Evolutionary conservation across 805 yeast genomes (phyloP).

Genomic region (Isabelozyma pseudorhagii): DNA sequence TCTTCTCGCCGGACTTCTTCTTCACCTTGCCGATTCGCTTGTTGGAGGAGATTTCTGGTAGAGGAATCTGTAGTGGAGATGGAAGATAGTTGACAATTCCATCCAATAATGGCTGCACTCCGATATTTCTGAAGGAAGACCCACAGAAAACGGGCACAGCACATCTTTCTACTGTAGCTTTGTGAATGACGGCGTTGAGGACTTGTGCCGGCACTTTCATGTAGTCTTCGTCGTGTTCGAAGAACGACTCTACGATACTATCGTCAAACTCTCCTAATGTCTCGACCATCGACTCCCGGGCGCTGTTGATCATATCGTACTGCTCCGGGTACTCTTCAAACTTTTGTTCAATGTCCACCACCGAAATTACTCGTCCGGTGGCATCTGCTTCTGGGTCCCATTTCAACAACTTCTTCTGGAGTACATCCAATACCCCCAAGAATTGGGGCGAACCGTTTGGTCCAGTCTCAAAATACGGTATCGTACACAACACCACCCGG

Average conservation of each 20-base stretch:
- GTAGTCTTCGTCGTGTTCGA: constrained; percentile 69
- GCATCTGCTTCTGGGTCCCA: constrained; percentile 43
- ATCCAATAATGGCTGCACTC: constrained; percentile 92
- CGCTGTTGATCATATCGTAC: constrained; percentile 47
- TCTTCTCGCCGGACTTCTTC: constrained; percentile 7
- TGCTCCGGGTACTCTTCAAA: constrained; percentile 23
- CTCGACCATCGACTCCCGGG: constrained; percentile 78
- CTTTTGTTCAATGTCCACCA: constrained; percentile 37
- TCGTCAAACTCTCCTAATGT: constrained; percentile 84
- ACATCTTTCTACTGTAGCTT: constrained; percentile 54
- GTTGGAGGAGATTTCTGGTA: constrained; percentile 50
- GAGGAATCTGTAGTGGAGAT: constrained; percentile 62
- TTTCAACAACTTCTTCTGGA: constrained; percentile 55
- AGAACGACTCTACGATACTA: constrained; percentile 65
- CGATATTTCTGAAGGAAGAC: constrained; percentile 86
- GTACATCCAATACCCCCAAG: constrained; percentile 72
- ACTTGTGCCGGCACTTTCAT: constrained; percentile 55
- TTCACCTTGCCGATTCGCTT: constrained; percentile 12
- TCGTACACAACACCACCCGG: constrained; percentile 66
- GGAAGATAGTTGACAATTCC: constrained; percentile 78
- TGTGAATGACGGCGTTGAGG: constrained; percentile 59
- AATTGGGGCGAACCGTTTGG: constrained; percentile 41
- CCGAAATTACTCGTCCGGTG: constrained; percentile 52
- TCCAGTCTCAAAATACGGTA: constrained; percentile 60
- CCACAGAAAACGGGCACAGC: constrained; percentile 88